A percentile compares a stretch with the other conserved stretches of the same genome.
Evolutionary conservation across 495 filamentous ascomycete genomes (phyloP).

Genomic region (Xylaria longipes): DNA sequence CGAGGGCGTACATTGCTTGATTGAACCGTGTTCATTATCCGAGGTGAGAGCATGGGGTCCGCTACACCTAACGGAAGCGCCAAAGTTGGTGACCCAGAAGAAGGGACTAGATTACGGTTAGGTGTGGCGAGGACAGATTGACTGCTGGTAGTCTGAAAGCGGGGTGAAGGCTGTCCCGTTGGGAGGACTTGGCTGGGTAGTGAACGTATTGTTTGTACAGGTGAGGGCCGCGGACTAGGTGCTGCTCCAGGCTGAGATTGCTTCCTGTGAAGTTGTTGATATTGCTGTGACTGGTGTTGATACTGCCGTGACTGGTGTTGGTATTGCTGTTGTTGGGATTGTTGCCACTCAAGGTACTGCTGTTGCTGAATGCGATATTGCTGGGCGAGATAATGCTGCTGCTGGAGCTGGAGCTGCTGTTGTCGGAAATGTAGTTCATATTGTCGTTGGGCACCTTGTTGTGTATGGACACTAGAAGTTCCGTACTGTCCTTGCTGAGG

Average conservation of each 20-base stretch:
- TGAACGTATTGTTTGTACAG: background rate
- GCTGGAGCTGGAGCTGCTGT: conserved; percentile 25
- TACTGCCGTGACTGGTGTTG: conserved; percentile 21
- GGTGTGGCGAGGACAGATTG: background rate
- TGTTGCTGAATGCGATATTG: background rate
- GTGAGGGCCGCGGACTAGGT: conserved; percentile 12
- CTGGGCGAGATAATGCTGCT: conserved; percentile 1
- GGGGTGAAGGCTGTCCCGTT: conserved; percentile 8
- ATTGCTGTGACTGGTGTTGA: conserved; percentile 12
- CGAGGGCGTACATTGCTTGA: conserved; percentile 5
- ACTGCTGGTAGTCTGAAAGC: background rate
- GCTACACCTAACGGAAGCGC: background rate
- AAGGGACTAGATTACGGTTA: background rate
- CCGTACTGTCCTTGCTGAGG: conserved; percentile 22
- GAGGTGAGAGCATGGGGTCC: conserved; percentile 9
- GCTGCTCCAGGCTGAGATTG: conserved; percentile 18
- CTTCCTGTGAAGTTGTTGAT: conserved; percentile 9
- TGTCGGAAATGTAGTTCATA: conserved; percentile 17
- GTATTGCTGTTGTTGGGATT: background rate
- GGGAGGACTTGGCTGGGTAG: background rate
- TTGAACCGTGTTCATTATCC: background rate
- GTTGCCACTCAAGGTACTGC: background rate
- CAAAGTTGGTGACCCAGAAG: background rate
- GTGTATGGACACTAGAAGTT: background rate
- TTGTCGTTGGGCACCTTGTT: conserved; percentile 13